Evolutionary conservation across 768 basidiomycete species (phyloP).

Genomic region (Auriscalpium orientale): DNA sequence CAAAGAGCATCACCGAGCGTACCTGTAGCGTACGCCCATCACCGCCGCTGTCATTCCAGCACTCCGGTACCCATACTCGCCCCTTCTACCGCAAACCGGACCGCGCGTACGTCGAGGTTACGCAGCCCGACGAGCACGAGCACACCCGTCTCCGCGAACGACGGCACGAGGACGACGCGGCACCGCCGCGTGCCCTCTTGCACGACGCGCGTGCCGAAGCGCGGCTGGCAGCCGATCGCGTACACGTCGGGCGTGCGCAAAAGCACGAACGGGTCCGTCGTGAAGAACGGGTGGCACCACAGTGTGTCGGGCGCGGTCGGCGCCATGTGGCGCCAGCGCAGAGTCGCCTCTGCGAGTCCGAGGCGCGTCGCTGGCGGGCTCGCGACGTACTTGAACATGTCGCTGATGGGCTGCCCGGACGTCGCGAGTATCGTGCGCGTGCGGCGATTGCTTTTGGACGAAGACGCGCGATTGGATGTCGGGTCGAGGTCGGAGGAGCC

Average conservation of each 20-base stretch:
- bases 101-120: conserved; percentile 10
- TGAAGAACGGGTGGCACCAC: conserved; percentile 94
- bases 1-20: not conserved
- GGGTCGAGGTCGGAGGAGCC: conserved; percentile 23
- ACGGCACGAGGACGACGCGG: conserved; percentile 13
- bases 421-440: conserved; percentile 68
- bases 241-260: conserved; percentile 84
- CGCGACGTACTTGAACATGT: conserved; percentile 89
- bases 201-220: conserved; percentile 70
- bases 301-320: conserved; percentile 98
- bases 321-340: conserved; percentile 95
- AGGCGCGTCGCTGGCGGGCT: conserved; percentile 65
- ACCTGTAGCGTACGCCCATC: not conserved
- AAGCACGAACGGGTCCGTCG: conserved; percentile 84
- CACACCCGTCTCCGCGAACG: conserved; percentile 13
- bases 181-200: conserved; percentile 25
- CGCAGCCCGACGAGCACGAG: conserved; percentile 13
- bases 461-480: not conserved
- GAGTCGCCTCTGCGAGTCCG: conserved; percentile 66
- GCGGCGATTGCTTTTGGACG: conserved; percentile 10
- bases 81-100: not conserved
- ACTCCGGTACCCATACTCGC: not conserved
- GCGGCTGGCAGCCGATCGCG: conserved; percentile 84
- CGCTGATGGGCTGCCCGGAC: conserved; percentile 89
- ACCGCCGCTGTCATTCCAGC: not conserved